Conservation (phyloP, 495 filamentous ascomycete genomes). For the Peziza echinospora region DNA sequence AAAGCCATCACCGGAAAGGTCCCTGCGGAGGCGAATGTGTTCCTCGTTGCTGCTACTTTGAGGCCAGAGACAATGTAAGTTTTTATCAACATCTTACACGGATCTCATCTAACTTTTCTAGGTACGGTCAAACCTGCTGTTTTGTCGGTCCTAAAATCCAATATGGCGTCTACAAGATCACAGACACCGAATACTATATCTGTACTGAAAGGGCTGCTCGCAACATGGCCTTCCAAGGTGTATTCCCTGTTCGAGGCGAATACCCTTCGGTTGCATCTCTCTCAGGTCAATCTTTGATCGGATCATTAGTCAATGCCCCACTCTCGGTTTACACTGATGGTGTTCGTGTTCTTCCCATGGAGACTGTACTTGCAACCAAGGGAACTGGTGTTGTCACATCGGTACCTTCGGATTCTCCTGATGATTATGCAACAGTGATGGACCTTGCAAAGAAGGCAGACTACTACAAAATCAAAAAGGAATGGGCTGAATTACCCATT, state of each 20-base stretch:
- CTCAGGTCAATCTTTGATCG: constrained; percentile 57
- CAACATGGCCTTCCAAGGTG: constrained; percentile 90
- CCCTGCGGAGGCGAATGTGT: constrained; percentile 61
- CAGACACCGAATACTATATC: constrained; percentile 67
- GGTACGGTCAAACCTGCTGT: constrained; percentile 82
- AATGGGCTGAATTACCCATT: constrained; percentile 84
- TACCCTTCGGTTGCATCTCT: constrained; percentile 54
- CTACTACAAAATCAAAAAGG: constrained; percentile 88
- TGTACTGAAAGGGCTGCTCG: constrained; percentile 67
- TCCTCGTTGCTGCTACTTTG: constrained; percentile 76
- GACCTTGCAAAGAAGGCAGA: constrained; percentile 94
- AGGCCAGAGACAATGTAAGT: constrained; percentile 74
- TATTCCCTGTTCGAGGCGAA: constrained; percentile 52
- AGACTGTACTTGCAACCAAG: constrained; percentile 71
- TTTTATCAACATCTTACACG: neutral
- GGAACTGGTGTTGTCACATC: constrained; percentile 92
- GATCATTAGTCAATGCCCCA: constrained; percentile 68
- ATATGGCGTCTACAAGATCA: constrained; percentile 77
- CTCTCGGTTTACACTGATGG: constrained; percentile 67
- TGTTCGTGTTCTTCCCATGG: constrained; percentile 86
- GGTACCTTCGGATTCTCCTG: constrained; percentile 85
- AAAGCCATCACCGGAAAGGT: constrained; percentile 52
- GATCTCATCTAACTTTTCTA: constrained; percentile 1
- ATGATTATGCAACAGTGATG: constrained; percentile 74
- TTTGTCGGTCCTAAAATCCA: constrained; percentile 79